phyloP scores from a whole-genome alignment of 2,329 filamentous ascomycete genomes.

The Ceratocystis huliohia region DNA sequence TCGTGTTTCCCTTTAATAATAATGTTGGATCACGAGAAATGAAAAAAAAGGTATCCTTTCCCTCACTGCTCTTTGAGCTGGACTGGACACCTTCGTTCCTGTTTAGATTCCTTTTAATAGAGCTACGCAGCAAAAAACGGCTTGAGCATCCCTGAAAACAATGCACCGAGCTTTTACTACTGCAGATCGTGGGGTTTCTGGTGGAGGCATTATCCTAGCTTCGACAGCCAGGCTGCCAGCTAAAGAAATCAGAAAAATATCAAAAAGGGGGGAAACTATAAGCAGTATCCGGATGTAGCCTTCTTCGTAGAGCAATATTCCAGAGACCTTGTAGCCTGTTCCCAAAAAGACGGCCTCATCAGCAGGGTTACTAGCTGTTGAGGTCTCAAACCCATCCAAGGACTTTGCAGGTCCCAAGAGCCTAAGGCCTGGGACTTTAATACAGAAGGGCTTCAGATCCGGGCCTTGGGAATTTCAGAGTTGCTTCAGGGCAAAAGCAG shows the following conservation, averaged over 20 bases:
- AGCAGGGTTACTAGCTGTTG: neutral
- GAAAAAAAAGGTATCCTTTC: neutral
- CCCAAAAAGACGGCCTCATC: neutral
- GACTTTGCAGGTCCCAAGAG: too few relatives aligned
- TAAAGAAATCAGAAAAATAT: neutral
- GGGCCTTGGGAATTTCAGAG: neutral
- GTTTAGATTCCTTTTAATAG: neutral
- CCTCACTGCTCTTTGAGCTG: neutral
- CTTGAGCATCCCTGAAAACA: neutral
- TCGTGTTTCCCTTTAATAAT: neutral
- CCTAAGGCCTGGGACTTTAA: too few relatives aligned
- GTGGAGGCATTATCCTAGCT: neutral
- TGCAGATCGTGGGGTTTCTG: constrained; percentile 1
- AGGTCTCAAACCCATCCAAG: neutral
- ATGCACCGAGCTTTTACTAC: neutral
- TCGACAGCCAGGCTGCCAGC: neutral
- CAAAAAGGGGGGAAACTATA: neutral
- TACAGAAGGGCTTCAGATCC: neutral
- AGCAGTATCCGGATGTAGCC: neutral
- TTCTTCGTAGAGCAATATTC: neutral
- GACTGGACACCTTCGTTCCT: neutral
- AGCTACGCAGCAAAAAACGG: neutral
- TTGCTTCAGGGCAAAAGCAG: neutral
- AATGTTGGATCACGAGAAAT: neutral
- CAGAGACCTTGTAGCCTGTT: neutral